phyloP scores from a whole-genome alignment of 1,284 basidiomycete genomes.

The Irpex sp. region DNA sequence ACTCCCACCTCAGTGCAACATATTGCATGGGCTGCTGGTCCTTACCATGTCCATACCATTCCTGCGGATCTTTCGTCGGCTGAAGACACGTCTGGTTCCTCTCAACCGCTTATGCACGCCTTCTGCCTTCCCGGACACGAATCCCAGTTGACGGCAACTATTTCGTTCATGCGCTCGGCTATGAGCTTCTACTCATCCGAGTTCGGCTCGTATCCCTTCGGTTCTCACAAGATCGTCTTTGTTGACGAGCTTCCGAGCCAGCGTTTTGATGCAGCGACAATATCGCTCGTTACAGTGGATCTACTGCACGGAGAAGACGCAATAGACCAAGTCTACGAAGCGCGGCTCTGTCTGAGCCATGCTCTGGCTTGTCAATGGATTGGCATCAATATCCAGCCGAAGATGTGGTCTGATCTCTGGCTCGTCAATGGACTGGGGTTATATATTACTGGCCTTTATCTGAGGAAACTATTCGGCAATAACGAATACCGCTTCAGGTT shows the following conservation, averaged over 20 bases:
- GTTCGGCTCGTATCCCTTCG: constrained; percentile 95
- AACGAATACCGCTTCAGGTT: constrained; percentile 97
- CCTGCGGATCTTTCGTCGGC: constrained; percentile 54
- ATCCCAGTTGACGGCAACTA: constrained; percentile 63
- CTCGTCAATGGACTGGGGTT: constrained; percentile 90
- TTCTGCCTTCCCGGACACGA: constrained; percentile 92
- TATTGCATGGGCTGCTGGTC: constrained; percentile 93
- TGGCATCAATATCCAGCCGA: constrained; percentile 94
- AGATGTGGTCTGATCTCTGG: constrained; percentile 96
- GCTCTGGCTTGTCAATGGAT: constrained; percentile 96
- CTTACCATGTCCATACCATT: constrained; percentile 82
- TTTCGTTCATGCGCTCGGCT: constrained; percentile 79
- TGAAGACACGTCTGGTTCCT: constrained; percentile 59
- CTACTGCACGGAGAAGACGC: constrained; percentile 85
- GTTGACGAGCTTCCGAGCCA: constrained; percentile 84
- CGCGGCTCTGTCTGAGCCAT: constrained; percentile 83
- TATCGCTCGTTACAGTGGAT: constrained; percentile 82
- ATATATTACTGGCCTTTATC: constrained; percentile 88
- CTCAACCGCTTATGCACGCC: constrained; percentile 85
- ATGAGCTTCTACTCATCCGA: constrained; percentile 92
- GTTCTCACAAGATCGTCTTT: constrained; percentile 94
- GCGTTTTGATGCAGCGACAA: constrained; percentile 81
- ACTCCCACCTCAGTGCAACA: constrained; percentile 93
- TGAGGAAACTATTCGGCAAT: constrained; percentile 87
- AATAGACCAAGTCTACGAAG: constrained; percentile 93